A percentile compares a stretch with the other conserved stretches of the same genome.
Conservation (phyloP, 2,329 filamentous ascomycete species). For the Penicillium sp. region DNA sequence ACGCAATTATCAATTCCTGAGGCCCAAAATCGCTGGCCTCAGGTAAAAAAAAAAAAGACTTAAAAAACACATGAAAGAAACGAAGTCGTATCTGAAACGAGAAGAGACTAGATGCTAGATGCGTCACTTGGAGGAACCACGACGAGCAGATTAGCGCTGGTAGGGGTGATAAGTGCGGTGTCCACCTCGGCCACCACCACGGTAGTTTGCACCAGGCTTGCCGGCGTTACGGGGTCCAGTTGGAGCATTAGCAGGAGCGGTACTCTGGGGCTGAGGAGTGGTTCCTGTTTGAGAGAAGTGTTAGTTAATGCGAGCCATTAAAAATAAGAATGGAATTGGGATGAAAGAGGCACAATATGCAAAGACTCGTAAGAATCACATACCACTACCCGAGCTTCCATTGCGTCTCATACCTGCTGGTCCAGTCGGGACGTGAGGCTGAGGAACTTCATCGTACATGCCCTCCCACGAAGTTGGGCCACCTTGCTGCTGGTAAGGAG, state of each 20-base stretch:
- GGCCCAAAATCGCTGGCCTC: slow-evolving; percentile 6
- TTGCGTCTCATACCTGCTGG: slow-evolving; percentile 50
- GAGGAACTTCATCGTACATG: slow-evolving; percentile 95
- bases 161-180: slow-evolving; percentile 80
- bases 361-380: slow-evolving; percentile 31
- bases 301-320: background rate
- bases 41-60: slow-evolving; percentile 9
- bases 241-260: slow-evolving; percentile 76
- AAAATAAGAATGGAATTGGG: background rate
- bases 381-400: slow-evolving; percentile 44
- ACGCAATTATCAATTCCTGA: background rate
- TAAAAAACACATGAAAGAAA: slow-evolving; percentile 13
- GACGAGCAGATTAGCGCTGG: slow-evolving; percentile 38
- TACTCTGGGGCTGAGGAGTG: slow-evolving; percentile 48
- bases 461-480: slow-evolving; percentile 91
- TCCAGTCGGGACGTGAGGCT: slow-evolving; percentile 65
- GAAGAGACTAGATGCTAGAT: background rate
- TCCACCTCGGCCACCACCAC: slow-evolving; percentile 78
- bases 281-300: slow-evolving; percentile 25
- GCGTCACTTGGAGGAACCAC: background rate
- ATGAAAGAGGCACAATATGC: slow-evolving; percentile 2
- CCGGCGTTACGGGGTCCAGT: slow-evolving; percentile 96
- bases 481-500: slow-evolving; percentile 53
- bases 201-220: slow-evolving; percentile 86
- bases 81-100: slow-evolving; percentile 6